Evolutionary conservation across 1,284 basidiomycete genomes (phyloP).

Genomic region (Tetrapyrgos nigripes): DNA sequence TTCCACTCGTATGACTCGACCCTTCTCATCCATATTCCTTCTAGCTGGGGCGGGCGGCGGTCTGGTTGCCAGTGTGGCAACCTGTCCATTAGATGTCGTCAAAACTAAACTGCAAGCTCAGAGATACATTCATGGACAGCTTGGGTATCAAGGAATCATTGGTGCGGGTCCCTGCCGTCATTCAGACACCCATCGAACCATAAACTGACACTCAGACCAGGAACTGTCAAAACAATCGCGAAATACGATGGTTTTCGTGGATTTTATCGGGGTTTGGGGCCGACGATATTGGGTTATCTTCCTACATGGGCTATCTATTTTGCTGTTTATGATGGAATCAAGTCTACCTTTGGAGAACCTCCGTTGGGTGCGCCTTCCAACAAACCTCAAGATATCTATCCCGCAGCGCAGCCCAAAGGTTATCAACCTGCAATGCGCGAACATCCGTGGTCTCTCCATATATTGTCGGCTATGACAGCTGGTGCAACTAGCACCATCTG

Average conservation of each 20-base stretch:
- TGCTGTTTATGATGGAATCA: slow-evolving; percentile 95
- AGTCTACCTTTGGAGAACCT: slow-evolving; percentile 76
- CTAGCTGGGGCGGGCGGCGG: slow-evolving; percentile 87
- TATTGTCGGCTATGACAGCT: slow-evolving; percentile 91
- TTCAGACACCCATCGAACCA: slow-evolving; percentile 16
- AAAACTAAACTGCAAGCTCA: slow-evolving; percentile 98
- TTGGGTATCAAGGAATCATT: slow-evolving; percentile 78
- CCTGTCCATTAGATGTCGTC: slow-evolving; percentile 96
- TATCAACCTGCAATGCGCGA: slow-evolving; percentile 80
- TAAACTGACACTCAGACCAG: slow-evolving; percentile 41
- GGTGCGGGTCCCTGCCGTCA: slow-evolving; percentile 52
- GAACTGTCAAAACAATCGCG: slow-evolving; percentile 76
- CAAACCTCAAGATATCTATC: slow-evolving; percentile 58
- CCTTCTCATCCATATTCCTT: slow-evolving; percentile 14
- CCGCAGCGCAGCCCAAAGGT: slow-evolving; percentile 82
- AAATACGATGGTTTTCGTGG: slow-evolving; percentile 82
- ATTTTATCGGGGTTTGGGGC: slow-evolving; percentile 92
- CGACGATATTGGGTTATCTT: slow-evolving; percentile 94
- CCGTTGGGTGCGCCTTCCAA: slow-evolving; percentile 47
- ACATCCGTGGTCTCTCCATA: slow-evolving; percentile 85
- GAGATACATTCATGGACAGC: slow-evolving; percentile 65
- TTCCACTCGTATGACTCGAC: slow-evolving; percentile 1
- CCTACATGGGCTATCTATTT: slow-evolving; percentile 99
- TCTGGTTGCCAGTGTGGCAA: slow-evolving; percentile 91
- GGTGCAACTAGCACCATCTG: slow-evolving; percentile 90